Conservation (phyloP, 2,329 filamentous ascomycete species). For the Microascus cirrosus region DNA sequence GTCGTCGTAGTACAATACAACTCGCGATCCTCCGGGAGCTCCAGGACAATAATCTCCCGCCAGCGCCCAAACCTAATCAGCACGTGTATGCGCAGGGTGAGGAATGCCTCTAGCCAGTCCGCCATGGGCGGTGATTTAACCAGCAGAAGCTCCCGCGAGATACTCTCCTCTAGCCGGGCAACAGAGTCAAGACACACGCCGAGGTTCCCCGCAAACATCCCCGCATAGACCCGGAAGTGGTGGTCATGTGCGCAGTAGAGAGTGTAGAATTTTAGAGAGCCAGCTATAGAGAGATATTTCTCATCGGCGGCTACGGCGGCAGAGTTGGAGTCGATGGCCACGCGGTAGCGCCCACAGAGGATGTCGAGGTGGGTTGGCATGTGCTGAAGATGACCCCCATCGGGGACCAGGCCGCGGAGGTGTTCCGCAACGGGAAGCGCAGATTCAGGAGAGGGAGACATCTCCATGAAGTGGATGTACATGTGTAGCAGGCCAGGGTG, state of each 20-base stretch:
- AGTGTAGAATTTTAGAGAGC: constrained; percentile 62
- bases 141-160: constrained; percentile 53
- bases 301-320: constrained; percentile 58
- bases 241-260: constrained; percentile 66
- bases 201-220: constrained; percentile 64
- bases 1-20: constrained; percentile 63
- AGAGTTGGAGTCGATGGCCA: constrained; percentile 55
- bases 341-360: constrained; percentile 58
- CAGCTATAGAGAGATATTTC: constrained; percentile 47
- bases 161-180: constrained; percentile 43
- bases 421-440: constrained; percentile 50
- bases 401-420: constrained; percentile 54
- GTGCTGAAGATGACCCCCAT: constrained; percentile 60
- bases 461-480: constrained; percentile 71
- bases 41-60: constrained; percentile 49
- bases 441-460: constrained; percentile 55
- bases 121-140: constrained; percentile 63
- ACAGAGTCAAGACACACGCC: constrained; percentile 51
- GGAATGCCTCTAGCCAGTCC: constrained; percentile 65
- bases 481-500: constrained; percentile 66
- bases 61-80: constrained; percentile 64
- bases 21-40: constrained; percentile 41
- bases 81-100: constrained; percentile 57
- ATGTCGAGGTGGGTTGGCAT: constrained; percentile 74
- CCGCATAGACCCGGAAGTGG: constrained; percentile 65